Conservation (phyloP, 352 stramenopile species). For the Phytophthora pseudosyringae region DNA sequence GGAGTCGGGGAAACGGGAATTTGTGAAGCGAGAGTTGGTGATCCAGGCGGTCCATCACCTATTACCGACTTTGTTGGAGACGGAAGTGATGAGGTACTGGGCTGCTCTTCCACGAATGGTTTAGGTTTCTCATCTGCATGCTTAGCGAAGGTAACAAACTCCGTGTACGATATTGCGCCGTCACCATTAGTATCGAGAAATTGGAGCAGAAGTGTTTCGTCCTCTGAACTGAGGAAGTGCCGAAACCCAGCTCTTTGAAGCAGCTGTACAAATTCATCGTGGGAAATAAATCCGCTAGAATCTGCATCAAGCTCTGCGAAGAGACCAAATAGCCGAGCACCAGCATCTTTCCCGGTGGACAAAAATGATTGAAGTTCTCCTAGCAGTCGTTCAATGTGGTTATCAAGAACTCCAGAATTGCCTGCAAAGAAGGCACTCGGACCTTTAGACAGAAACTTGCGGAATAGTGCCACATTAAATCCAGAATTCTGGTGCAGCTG, state of each 20-base stretch:
- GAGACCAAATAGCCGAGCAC: constrained; percentile 45
- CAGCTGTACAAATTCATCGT: constrained; percentile 71
- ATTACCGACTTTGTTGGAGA: constrained; percentile 31
- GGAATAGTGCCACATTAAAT: constrained; percentile 66
- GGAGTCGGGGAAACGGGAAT: constrained; percentile 4
- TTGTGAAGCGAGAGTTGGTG: constrained; percentile 13
- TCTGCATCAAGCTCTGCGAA: constrained; percentile 69
- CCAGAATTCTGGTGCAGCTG: constrained; percentile 40
- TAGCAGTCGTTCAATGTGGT: constrained; percentile 61
- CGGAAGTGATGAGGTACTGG: constrained; percentile 12
- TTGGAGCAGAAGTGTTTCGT: constrained; percentile 67
- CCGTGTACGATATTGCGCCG: constrained; percentile 60
- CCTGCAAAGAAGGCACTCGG: constrained; percentile 54
- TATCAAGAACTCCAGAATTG: constrained; percentile 51
- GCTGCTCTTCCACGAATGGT: constrained; percentile 23
- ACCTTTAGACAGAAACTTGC: constrained; percentile 57
- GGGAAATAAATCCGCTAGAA: constrained; percentile 59
- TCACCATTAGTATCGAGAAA: constrained; percentile 77
- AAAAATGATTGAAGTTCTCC: constrained; percentile 65
- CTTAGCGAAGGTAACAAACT: constrained; percentile 74
- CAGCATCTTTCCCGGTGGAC: constrained; percentile 60
- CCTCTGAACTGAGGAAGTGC: constrained; percentile 66
- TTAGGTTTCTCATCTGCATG: constrained; percentile 52
- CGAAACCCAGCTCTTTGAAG: constrained; percentile 66
- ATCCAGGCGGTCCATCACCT: constrained; percentile 14